These are phyloP conservation scores for Strobilomyces confusus DNA, from an alignment of 768 basidiomycete genomes.

Conservation along the genomic window DNA sequence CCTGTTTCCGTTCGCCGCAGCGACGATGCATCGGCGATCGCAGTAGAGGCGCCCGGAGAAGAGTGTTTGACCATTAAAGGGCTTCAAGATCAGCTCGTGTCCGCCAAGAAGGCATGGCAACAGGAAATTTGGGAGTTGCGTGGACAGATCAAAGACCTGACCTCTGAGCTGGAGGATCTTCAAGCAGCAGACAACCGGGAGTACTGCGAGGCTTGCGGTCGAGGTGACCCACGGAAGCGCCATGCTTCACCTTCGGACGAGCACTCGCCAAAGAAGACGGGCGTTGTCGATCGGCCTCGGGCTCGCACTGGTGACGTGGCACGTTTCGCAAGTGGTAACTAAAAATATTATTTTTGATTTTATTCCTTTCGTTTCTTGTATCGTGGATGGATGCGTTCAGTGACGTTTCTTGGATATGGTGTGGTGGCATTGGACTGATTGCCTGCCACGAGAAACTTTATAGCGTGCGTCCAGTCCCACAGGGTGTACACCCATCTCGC, in stretches of 20 bases:
- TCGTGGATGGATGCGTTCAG: slow-evolving; percentile 13
- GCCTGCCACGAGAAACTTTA: slow-evolving; percentile 11
- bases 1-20: slow-evolving; percentile 34
- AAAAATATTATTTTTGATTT: slow-evolving; percentile 10
- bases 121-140: slow-evolving; percentile 73
- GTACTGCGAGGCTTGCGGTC: slow-evolving; percentile 61
- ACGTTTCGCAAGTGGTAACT: slow-evolving; percentile 52
- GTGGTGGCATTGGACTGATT: slow-evolving; percentile 6
- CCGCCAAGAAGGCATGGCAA: slow-evolving; percentile 63
- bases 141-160: slow-evolving; percentile 66
- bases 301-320: slow-evolving; percentile 62
- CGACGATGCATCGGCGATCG: slow-evolving; percentile 28
- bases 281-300: slow-evolving; percentile 61
- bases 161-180: slow-evolving; percentile 60
- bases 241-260: slow-evolving; percentile 11
- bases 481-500: slow-evolving; percentile 7
- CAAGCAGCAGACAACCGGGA: slow-evolving; percentile 38
- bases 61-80: slow-evolving; percentile 45
- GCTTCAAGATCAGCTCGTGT: slow-evolving; percentile 58
- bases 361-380: slow-evolving; percentile 9
- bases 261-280: slow-evolving; percentile 24
- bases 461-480: slow-evolving; percentile 11
- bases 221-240: slow-evolving; percentile 33
- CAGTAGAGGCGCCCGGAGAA: slow-evolving; percentile 33
- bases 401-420: slow-evolving; percentile 16